These are phyloP conservation scores for Polyporus arcularius DNA, from an alignment of 768 basidiomycete species.

Conservation along the genomic window DNA sequence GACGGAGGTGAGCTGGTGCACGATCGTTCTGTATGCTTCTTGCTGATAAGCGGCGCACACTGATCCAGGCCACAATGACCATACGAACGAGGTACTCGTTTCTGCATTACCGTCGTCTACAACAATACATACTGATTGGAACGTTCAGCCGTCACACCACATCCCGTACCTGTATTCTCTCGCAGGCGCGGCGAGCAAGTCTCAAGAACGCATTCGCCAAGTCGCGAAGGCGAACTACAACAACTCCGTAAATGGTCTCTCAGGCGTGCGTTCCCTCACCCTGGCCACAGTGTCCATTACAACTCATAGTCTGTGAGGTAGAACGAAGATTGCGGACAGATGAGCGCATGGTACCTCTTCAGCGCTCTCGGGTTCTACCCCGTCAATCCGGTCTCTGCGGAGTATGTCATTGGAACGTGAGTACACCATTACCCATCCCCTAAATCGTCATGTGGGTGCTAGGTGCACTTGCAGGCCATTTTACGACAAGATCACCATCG, in stretches of 20 bases:
- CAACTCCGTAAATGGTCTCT: conserved; percentile 65
- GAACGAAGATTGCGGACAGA: conserved; percentile 91
- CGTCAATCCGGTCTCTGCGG: conserved; percentile 75
- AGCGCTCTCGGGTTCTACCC: conserved; percentile 84
- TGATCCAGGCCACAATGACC: conserved; percentile 82
- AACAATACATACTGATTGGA: too few relatives aligned
- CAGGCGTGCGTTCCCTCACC: conserved; percentile 55
- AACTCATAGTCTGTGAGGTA: too few relatives aligned
- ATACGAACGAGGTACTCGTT: conserved; percentile 67
- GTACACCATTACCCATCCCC: too few relatives aligned
- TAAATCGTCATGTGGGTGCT: not conserved
- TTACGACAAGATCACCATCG: conserved; percentile 54
- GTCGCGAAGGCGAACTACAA: conserved; percentile 69
- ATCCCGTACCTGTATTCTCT: conserved; percentile 82
- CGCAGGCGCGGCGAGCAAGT: conserved; percentile 68
- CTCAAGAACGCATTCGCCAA: conserved; percentile 69
- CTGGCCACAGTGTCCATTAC: too few relatives aligned
- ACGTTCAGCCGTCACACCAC: conserved; percentile 85
- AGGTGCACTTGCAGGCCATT: conserved; percentile 39
- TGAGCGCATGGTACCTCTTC: conserved; percentile 89
- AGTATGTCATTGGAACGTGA: conserved; percentile 76
- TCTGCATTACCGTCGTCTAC: not conserved
- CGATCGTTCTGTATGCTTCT: too few relatives aligned
- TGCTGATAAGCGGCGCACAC: too few relatives aligned
- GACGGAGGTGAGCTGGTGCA: too few relatives aligned